Evolutionary conservation across 2,329 filamentous ascomycete genomes (phyloP).

Genomic region (Penicillium sp.): DNA sequence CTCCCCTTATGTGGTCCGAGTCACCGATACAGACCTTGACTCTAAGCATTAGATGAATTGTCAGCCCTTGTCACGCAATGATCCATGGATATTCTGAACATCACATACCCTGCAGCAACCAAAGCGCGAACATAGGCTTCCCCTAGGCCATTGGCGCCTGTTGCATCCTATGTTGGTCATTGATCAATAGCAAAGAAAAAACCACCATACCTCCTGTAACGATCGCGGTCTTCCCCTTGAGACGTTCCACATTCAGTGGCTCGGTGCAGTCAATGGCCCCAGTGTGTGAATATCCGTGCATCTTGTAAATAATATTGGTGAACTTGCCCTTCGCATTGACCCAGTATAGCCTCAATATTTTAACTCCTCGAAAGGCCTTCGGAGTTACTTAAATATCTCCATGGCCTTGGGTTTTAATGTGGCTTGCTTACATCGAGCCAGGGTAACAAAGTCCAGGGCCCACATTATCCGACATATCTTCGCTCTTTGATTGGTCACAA

Average conservation of each 20-base stretch:
- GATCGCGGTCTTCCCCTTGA: conserved; percentile 37
- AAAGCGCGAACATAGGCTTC: conserved; percentile 34
- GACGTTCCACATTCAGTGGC: neutral
- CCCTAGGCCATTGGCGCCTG: conserved; percentile 35
- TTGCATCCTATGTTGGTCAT: neutral
- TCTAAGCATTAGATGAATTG: neutral
- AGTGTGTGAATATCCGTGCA: neutral
- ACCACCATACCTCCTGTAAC: conserved; percentile 21
- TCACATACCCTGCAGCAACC: conserved; percentile 21
- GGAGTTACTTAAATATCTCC: neutral
- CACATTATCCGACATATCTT: neutral
- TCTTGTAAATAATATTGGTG: neutral
- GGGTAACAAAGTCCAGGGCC: neutral
- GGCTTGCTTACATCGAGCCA: neutral
- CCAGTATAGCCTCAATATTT: too few species aligned
- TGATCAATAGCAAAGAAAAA: neutral
- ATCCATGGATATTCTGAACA: neutral
- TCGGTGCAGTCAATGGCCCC: neutral
- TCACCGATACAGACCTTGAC: conserved; percentile 23
- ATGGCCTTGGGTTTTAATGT: neutral
- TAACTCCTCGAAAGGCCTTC: neutral
- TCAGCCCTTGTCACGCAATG: neutral
- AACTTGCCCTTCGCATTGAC: too few species aligned
- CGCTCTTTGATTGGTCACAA: neutral
- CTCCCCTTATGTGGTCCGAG: conserved; percentile 19